Evolutionary conservation across 495 filamentous ascomycete species (phyloP).

Genomic region (Parathielavia appendiculata): DNA sequence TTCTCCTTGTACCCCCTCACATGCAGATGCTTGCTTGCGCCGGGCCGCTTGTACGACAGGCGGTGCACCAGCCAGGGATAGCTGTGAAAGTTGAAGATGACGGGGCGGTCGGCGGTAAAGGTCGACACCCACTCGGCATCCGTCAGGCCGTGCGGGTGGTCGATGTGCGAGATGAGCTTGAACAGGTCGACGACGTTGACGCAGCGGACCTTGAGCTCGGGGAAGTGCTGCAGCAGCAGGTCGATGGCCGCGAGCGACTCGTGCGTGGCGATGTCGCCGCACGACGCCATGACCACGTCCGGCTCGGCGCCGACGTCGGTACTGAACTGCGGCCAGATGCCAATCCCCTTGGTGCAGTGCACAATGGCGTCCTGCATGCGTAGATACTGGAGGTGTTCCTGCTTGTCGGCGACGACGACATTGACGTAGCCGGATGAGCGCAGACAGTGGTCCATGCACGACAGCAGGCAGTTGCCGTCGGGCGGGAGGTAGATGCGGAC

Average conservation of each 20-base stretch:
- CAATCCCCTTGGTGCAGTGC: conserved; percentile 66
- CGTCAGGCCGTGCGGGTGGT: conserved; percentile 64
- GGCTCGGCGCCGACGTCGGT: conserved; percentile 57
- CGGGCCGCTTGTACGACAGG: conserved; percentile 63
- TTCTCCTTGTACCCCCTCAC: conserved; percentile 73
- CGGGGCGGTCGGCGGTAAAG: conserved; percentile 61
- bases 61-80: conserved; percentile 73
- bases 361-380: conserved; percentile 60
- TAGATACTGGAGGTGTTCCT: conserved; percentile 67
- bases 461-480: conserved; percentile 67
- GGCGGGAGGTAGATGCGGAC: conserved; percentile 73
- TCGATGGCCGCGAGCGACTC: conserved; percentile 65
- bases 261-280: conserved; percentile 65
- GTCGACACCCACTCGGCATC: conserved; percentile 57
- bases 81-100: conserved; percentile 76
- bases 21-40: conserved; percentile 56
- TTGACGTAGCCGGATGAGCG: conserved; percentile 69
- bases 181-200: conserved; percentile 73
- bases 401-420: conserved; percentile 70
- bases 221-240: conserved; percentile 58
- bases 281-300: conserved; percentile 64
- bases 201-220: conserved; percentile 63
- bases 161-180: conserved; percentile 58
- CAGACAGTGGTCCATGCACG: conserved; percentile 64
- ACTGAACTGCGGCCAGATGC: conserved; percentile 46